phyloP scores from a whole-genome alignment of 1,284 basidiomycete species.

The Garcileccinum viscosum region DNA sequence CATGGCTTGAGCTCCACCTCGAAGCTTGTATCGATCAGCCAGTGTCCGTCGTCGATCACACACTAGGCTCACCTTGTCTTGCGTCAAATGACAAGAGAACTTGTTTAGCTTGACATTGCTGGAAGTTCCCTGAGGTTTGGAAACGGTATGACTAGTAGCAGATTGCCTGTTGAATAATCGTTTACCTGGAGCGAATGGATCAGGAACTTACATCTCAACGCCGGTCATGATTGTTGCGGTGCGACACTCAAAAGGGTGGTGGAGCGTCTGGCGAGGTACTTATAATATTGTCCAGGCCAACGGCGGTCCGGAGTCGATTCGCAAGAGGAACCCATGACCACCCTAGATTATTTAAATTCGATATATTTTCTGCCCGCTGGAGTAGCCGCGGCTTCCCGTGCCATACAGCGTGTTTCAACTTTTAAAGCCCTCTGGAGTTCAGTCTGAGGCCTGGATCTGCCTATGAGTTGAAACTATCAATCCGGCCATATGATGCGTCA shows the following conservation, averaged over 20 bases:
- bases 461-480: background rate
- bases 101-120: slow-evolving; percentile 68
- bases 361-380: slow-evolving; percentile 8
- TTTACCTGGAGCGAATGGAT: background rate
- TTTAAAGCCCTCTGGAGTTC: background rate
- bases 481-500: background rate
- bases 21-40: slow-evolving; percentile 48
- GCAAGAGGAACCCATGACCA: slow-evolving; percentile 28
- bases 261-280: slow-evolving; percentile 14
- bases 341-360: slow-evolving; percentile 4
- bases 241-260: background rate
- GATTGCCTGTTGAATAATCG: background rate
- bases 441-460: background rate
- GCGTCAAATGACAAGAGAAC: slow-evolving; percentile 70
- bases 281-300: slow-evolving; percentile 19
- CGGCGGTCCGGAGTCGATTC: slow-evolving; percentile 16
- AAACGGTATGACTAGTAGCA: slow-evolving; percentile 47
- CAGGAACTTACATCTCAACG: slow-evolving; percentile 62
- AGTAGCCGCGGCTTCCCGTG: slow-evolving; percentile 26
- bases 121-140: slow-evolving; percentile 38
- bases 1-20: slow-evolving; percentile 84
- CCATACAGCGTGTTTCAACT: background rate
- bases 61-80: slow-evolving; percentile 61
- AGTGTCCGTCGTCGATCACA: background rate
- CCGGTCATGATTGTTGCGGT: slow-evolving; percentile 46